Evolutionary conservation across 2,329 filamentous ascomycete genomes (phyloP), one percentile per base, ranked within the genome.

Genomic region (Curvularia verruculosa): DNA sequence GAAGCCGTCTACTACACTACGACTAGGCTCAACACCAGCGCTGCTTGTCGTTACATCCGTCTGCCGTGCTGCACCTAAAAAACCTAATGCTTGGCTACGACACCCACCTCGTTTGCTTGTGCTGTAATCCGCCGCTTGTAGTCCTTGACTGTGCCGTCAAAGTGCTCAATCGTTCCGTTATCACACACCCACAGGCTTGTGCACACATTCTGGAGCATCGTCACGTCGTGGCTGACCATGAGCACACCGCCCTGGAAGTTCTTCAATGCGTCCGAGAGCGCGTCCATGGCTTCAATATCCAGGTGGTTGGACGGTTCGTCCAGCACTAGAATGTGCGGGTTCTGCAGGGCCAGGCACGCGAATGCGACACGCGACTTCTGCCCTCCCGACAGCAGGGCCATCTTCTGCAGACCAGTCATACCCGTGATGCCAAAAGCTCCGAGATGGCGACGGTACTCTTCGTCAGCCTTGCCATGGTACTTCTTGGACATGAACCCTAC

Each of bases 251-350:
- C 95, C 79, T 96, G 85, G 80, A 98, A 99, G 63, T 88, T 86
- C 67, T 87, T 85, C 67, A 99, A 82, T 15, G 95, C 95, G 28
- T 89, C 87, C 4, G 91, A 89, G 50, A 99, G 82, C 10, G 95
- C 94, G 77, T 99, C 95, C 95, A 99, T 97, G 63, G 95, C 95
- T 78, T 99, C 95, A 68, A 99, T 98, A 86, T 99, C 95, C 70
- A 99, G 82, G 78, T 99, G 95, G 82, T 99, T 99, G 63, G 92
- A 96, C 75, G 95, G 95, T 79, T 99, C 95, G 84, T 99, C 95
- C 49, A 99, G 90, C 59, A 99, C 94, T 45, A 99, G 84, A 65
- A 99, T 98, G 74, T 99, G 95, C 18, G 95, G 95, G 78, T 98
- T 96, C 47, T 88, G 91, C 64, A 99, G 82, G 0, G 92, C 94